Base-by-base conservation (phyloP, 1,284 basidiomycete species). In the Gymnopus androsaceus region DNA sequence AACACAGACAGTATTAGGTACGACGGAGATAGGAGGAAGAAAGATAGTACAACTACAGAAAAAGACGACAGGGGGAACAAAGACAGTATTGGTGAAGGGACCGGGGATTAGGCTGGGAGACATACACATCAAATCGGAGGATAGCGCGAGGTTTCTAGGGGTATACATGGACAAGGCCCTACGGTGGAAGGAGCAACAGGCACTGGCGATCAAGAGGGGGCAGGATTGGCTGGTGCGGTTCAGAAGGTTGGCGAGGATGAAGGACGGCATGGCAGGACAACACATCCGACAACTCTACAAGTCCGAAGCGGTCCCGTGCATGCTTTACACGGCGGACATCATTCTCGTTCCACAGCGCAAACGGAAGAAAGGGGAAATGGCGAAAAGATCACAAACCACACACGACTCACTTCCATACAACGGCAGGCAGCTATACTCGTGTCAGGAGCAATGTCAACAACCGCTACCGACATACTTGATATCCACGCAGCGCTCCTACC, bases 181-280 rank as follows among this genome's bases (percentile, higher is more conserved):
- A 28, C 8, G 30, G 19, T 46, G 44, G 44, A 46, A 46, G 9
- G 27, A 28, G 30, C 25, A 30, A 28, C 4, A 14, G 12, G 25
- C 44, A 5, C 14, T 3, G 15, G 30, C 40, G 49, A 30, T 51
- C 19, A 51, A 37, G 34, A 67, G 64, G 33, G 66, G 63, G 0
- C 60, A 62, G n/a, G 59, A 55, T n/a, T 70, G 66, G 65, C 38
- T 67, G 2, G 3, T 56, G 3, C 57, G 59, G 19, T 62, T 62
- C 34, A 25, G 38, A 19, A n/a, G 64, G 17, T 56, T 70, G 14
- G 55, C 63, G 3, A 59, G 59, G 21, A 31, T 57, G 2, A 41
- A 57, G 15, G 50, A 30, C 15, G 67, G 68, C 0, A 59, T 69
- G 5, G 44, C 41, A 14, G 38, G 56, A 1, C 44, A 55, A 2